Evolutionary conservation across 345 rosid genomes (phyloP).

Genomic region (Dipteronia dyeriana): DNA sequence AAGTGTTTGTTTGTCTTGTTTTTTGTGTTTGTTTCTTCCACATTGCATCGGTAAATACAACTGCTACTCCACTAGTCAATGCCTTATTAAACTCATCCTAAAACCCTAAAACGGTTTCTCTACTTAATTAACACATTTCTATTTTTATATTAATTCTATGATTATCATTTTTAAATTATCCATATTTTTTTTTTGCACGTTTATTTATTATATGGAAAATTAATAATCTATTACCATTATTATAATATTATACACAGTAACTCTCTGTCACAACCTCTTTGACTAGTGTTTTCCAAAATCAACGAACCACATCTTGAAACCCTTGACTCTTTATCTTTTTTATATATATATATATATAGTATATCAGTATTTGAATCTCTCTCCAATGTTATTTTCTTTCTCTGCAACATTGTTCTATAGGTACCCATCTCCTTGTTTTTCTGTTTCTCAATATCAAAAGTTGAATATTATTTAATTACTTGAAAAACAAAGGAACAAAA

Average conservation of each 20-base stretch:
- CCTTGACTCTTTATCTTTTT: not conserved
- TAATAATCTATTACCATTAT: too few relatives aligned
- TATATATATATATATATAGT: too few relatives aligned
- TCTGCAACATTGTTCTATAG: not conserved
- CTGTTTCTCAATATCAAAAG: not conserved
- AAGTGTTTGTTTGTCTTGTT: not conserved
- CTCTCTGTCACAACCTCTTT: not conserved
- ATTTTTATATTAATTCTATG: too few relatives aligned
- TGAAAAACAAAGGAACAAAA: not conserved
- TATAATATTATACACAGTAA: not conserved
- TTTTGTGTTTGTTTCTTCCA: not conserved
- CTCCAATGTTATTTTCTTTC: not conserved
- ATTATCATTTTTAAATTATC: too few relatives aligned
- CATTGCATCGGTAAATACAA: not conserved
- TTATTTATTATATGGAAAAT: too few relatives aligned
- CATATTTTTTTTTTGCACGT: too few relatives aligned
- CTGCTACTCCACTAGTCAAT: not conserved
- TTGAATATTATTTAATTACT: not conserved
- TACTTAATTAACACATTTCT: not conserved
- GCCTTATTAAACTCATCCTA: not conserved
- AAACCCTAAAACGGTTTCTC: not conserved
- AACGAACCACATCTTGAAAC: not conserved
- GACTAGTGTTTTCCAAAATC: conserved; percentile 7
- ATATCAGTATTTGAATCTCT: not conserved
- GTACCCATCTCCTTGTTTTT: not conserved